Conservation (phyloP, 306 rosid genomes). For the Vicia sativa region DNA sequence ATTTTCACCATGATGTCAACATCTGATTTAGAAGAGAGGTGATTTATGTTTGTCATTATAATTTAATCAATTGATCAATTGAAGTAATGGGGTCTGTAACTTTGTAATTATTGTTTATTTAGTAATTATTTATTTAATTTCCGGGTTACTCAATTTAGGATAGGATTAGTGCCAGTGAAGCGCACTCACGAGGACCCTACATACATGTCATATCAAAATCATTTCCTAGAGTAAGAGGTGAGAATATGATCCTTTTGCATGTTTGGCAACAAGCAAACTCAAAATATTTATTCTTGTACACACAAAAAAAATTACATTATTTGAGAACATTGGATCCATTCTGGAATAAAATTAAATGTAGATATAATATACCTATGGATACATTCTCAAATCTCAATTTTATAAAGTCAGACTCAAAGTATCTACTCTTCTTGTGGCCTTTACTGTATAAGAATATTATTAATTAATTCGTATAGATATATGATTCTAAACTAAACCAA, state of each 20-base stretch:
- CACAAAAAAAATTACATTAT: too few species aligned
- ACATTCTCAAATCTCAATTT: background rate
- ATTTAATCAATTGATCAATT: slow-evolving; percentile 23
- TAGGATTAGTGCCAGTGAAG: slow-evolving; percentile 43
- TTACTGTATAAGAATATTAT: background rate
- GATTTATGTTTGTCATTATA: slow-evolving; percentile 55
- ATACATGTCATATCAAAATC: slow-evolving; percentile 33
- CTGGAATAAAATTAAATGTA: background rate
- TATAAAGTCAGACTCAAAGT: background rate
- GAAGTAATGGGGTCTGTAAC: background rate
- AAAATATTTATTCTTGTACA: background rate
- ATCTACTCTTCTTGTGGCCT: slow-evolving; percentile 15
- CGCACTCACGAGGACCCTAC: slow-evolving; percentile 50
- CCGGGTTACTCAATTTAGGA: slow-evolving; percentile 26
- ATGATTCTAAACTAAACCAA: background rate
- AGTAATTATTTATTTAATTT: slow-evolving; percentile 21
- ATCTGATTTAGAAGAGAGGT: slow-evolving; percentile 10
- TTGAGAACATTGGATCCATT: too few species aligned
- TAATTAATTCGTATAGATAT: background rate
- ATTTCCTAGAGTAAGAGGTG: slow-evolving; percentile 4
- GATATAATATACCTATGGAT: background rate
- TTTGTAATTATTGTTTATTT: background rate
- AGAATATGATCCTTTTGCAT: slow-evolving; percentile 47
- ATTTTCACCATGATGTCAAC: too few species aligned
- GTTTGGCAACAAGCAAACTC: slow-evolving; percentile 40